Conservation (phyloP, 176 grass and related monocot species). For the Zizania latifolia region DNA sequence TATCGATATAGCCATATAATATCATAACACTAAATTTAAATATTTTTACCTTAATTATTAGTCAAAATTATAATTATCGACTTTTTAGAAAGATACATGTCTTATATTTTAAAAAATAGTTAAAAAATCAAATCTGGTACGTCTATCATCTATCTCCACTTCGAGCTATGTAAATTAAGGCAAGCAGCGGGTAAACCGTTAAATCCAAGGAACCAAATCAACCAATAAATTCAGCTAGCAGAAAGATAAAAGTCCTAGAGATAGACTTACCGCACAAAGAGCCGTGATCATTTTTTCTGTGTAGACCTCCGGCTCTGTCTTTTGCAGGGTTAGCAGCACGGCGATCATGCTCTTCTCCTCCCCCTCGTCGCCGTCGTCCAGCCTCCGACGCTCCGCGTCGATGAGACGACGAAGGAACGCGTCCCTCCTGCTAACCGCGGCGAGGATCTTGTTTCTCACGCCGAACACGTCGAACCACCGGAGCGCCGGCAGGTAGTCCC, state of each 20-base stretch:
- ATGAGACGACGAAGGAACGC: conserved; percentile 47
- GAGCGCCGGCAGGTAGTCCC: conserved; percentile 66
- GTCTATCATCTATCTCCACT: too few relatives aligned
- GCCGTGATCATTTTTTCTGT: conserved; percentile 50
- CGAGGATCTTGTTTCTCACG: conserved; percentile 34
- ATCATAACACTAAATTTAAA: too few relatives aligned
- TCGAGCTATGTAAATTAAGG: neutral
- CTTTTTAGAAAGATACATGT: too few relatives aligned
- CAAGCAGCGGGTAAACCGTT: neutral
- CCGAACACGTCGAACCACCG: conserved; percentile 52
- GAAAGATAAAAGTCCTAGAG: neutral
- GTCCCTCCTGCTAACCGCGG: conserved; percentile 25
- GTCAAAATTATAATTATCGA: too few relatives aligned
- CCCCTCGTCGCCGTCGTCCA: neutral
- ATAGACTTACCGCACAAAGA: conserved; percentile 40
- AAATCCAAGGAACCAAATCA: neutral
- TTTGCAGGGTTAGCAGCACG: conserved; percentile 46
- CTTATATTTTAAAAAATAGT: too few relatives aligned
- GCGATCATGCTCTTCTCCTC: conserved; percentile 59
- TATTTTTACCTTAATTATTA: too few relatives aligned
- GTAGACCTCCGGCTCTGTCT: conserved; percentile 53
- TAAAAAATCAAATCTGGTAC: too few relatives aligned
- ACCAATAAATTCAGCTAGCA: neutral
- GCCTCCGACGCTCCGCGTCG: conserved; percentile 31
- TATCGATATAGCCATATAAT: too few relatives aligned